These are phyloP conservation scores for Tylopilus balloui DNA, from an alignment of 768 basidiomycete genomes.

Conservation along the genomic window DNA sequence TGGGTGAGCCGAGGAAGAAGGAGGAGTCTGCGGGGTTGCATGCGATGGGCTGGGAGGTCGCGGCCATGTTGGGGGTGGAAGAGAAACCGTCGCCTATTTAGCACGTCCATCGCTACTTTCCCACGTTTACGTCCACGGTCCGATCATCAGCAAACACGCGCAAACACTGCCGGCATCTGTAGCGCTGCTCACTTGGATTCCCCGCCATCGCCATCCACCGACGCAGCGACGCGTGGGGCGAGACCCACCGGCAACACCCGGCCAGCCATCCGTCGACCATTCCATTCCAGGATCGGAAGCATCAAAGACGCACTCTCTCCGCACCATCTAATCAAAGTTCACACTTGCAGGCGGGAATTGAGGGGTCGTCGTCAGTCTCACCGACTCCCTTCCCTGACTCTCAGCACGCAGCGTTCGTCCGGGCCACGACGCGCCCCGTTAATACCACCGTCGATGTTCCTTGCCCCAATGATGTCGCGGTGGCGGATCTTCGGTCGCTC, in stretches of 20 bases:
- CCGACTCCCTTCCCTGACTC: background rate
- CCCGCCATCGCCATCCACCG: no score
- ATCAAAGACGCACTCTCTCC: background rate
- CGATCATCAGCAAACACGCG: slow-evolving; percentile 25
- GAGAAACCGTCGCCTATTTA: slow-evolving; percentile 23
- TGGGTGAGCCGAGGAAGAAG: slow-evolving; percentile 68
- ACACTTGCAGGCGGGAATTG: background rate
- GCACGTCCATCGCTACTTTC: slow-evolving; percentile 16
- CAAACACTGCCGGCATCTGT: slow-evolving; percentile 21
- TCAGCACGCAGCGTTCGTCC: background rate
- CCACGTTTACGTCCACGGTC: slow-evolving; percentile 28
- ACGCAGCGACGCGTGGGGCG: no score
- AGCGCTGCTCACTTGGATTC: no score
- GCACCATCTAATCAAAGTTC: slow-evolving; percentile 2
- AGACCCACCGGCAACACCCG: no score
- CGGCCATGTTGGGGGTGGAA: slow-evolving; percentile 27
- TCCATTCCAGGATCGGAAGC: slow-evolving; percentile 7
- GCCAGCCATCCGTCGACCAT: no score
- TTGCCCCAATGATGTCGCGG: no score
- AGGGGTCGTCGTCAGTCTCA: background rate
- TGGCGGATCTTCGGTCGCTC: no score
- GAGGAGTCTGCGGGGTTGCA: slow-evolving; percentile 40
- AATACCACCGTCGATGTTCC: no score
- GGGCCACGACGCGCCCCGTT: no score
- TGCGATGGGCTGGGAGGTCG: slow-evolving; percentile 43